Percentiles rank a stretch among this genome's conserved stretches.
Conservation (phyloP, 1,284 basidiomycete genomes). For the Heterobasidion occidentale region DNA sequence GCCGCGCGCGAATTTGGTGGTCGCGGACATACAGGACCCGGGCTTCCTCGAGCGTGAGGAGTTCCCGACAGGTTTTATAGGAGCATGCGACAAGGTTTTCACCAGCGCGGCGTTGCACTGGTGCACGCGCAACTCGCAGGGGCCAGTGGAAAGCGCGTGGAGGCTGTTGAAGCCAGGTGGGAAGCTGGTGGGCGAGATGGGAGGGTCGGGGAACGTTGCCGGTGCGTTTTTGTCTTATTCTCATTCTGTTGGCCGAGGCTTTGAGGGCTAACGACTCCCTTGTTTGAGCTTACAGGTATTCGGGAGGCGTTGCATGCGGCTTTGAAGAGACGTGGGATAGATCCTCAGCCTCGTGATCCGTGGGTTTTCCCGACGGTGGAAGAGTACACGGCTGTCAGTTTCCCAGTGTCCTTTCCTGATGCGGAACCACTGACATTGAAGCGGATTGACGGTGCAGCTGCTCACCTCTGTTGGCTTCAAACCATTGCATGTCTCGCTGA, state of each 20-base stretch:
- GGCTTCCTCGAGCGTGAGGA: conserved; percentile 17
- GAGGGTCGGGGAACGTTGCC: conserved; percentile 65
- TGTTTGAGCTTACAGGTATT: conserved; percentile 36
- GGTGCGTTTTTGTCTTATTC: conserved; percentile 29
- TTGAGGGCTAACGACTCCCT: conserved; percentile 2
- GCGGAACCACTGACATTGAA: background rate
- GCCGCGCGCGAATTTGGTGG: conserved; percentile 31
- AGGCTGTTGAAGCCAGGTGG: conserved; percentile 62
- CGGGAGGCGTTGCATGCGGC: conserved; percentile 53
- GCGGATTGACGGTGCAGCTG: conserved; percentile 29
- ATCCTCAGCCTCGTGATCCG: conserved; percentile 59
- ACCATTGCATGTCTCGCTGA: conserved; percentile 47
- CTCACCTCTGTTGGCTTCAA: conserved; percentile 49
- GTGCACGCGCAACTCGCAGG: conserved; percentile 69
- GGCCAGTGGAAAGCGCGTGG: conserved; percentile 54
- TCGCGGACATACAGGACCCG: conserved; percentile 47
- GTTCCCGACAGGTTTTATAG: conserved; percentile 10
- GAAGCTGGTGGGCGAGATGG: conserved; percentile 69
- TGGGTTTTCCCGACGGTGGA: conserved; percentile 77
- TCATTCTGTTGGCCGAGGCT: background rate
- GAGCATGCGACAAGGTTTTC: conserved; percentile 58
- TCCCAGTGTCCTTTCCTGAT: background rate
- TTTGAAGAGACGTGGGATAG: conserved; percentile 43
- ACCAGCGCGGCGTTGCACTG: conserved; percentile 78
- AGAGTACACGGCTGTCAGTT: conserved; percentile 37